Evolutionary conservation across 768 basidiomycete genomes (phyloP).

Genomic region (Tubosaeta sp.): DNA sequence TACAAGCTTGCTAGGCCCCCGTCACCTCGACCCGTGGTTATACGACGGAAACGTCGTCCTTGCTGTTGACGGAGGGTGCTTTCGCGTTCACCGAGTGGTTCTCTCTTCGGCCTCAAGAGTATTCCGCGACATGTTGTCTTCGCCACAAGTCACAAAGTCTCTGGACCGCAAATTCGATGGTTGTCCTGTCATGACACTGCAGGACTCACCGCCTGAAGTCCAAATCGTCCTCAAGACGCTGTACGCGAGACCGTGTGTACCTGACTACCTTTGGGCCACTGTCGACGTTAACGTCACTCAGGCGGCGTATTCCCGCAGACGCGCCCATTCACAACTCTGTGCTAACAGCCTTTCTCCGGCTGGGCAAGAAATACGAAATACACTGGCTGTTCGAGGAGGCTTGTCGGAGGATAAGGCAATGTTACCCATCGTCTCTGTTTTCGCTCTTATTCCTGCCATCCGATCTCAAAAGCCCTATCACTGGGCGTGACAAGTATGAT

Average conservation of each 20-base stretch:
- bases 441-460: slow-evolving; percentile 23
- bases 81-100: slow-evolving; percentile 19
- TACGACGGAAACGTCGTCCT: slow-evolving; percentile 23
- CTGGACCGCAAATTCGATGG: slow-evolving; percentile 18
- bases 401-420: slow-evolving; percentile 16
- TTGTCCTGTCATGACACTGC: slow-evolving; percentile 19
- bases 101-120: slow-evolving; percentile 22
- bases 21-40: slow-evolving; percentile 24
- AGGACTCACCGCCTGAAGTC: slow-evolving; percentile 19
- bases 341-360: slow-evolving; percentile 19
- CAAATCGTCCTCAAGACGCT: slow-evolving; percentile 24
- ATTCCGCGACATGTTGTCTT: slow-evolving; percentile 17
- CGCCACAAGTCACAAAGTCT: slow-evolving; percentile 6
- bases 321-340: slow-evolving; percentile 20
- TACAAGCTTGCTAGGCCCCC: slow-evolving; percentile 9
- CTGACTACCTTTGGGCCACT: not conserved
- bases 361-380: slow-evolving; percentile 25
- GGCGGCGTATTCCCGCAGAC: slow-evolving; percentile 19
- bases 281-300: slow-evolving; percentile 8
- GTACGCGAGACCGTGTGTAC: slow-evolving; percentile 22
- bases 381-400: slow-evolving; percentile 22
- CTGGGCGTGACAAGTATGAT: slow-evolving; percentile 22
- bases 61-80: slow-evolving; percentile 17
- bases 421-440: slow-evolving; percentile 23
- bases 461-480: slow-evolving; percentile 16